Percentiles rank a stretch among this genome's conserved stretches.
Conservation (phyloP, 78 protist species). For the Dictyostelium purpureum region DNA sequence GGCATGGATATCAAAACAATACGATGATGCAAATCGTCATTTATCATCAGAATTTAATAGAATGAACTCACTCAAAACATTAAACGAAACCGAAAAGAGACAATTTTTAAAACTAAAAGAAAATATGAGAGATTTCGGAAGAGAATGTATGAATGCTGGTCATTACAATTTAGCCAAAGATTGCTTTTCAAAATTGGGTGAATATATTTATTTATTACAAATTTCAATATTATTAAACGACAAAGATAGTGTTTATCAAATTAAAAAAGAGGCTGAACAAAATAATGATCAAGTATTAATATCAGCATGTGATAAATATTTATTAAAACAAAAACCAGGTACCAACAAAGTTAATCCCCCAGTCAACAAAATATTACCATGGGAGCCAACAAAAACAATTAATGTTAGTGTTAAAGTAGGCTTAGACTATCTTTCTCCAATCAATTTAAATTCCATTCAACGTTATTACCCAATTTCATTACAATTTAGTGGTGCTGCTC, state of each 20-base stretch:
- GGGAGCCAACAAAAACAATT: constrained; percentile 43
- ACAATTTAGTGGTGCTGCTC: constrained; percentile 25
- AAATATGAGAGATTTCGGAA: constrained; percentile 45
- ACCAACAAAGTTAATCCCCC: constrained; percentile 56
- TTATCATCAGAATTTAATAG: constrained; percentile 5
- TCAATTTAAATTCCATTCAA: constrained; percentile 36
- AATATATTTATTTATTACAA: constrained; percentile 29
- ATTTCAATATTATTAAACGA: constrained; percentile 47
- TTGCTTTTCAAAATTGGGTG: constrained; percentile 17
- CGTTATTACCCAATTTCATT: constrained; percentile 37
- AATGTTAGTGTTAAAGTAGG: constrained; percentile 47
- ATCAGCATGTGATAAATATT: constrained; percentile 39
- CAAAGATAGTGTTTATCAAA: not conserved
- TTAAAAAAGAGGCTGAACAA: constrained; percentile 3
- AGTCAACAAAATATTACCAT: constrained; percentile 58
- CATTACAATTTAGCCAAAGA: constrained; percentile 45
- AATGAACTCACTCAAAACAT: not conserved
- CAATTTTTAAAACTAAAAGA: constrained; percentile 25
- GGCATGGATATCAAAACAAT: constrained; percentile 67
- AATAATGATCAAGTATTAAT: not conserved
- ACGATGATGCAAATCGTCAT: constrained; percentile 30
- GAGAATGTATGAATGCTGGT: constrained; percentile 78
- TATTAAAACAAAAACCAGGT: not conserved
- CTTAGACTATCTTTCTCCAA: constrained; percentile 42
- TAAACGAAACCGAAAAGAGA: constrained; percentile 12